A percentile compares a stretch with the other conserved stretches of the same genome.
These are phyloP conservation scores for Aspergillus sp. DNA, from an alignment of 2,329 filamentous ascomycete genomes.

Conservation along the genomic window DNA sequence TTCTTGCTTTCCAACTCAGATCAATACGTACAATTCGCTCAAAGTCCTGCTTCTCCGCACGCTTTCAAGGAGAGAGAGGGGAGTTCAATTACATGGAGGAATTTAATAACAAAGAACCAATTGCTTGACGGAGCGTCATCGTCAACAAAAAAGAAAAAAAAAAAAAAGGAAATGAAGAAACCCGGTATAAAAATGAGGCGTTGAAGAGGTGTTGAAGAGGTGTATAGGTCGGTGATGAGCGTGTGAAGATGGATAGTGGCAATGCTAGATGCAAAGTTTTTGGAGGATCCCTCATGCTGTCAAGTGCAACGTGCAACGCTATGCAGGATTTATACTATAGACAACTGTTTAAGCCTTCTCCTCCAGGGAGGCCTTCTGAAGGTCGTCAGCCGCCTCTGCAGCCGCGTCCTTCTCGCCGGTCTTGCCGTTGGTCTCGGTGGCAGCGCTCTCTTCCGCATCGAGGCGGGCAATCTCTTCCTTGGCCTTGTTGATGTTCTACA, in stretches of 20 bases:
- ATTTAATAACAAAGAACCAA: constrained; percentile 10
- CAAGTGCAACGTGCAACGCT: constrained; percentile 14
- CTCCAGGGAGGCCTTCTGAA: constrained; percentile 62
- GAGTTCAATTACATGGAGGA: constrained; percentile 15
- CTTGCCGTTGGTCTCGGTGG: constrained; percentile 41
- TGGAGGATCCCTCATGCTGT: constrained; percentile 22
- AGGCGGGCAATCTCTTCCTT: constrained; percentile 92
- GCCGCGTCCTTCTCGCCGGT: constrained; percentile 59
- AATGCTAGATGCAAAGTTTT: constrained; percentile 23
- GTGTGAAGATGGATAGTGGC: constrained; percentile 17
- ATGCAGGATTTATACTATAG: constrained; percentile 15
- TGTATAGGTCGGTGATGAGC: background rate
- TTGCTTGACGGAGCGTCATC: constrained; percentile 3
- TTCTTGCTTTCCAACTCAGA: constrained; percentile 9
- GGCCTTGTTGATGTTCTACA: constrained; percentile 92
- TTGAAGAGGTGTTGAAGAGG: background rate
- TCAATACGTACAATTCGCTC: constrained; percentile 7
- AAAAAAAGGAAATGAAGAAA: background rate
- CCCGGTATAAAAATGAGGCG: background rate
- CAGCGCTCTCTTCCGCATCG: constrained; percentile 65
- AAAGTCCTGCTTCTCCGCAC: constrained; percentile 5
- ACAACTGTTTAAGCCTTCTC: constrained; percentile 45
- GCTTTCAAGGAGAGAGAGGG: constrained; percentile 2
- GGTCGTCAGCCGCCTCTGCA: constrained; percentile 58
- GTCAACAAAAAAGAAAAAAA: constrained; percentile 2